Percentiles rank a stretch among this genome's conserved stretches.
Conservation (phyloP, 345 rosid species). For the thale cress (Arabidopsis thaliana) region DNA sequence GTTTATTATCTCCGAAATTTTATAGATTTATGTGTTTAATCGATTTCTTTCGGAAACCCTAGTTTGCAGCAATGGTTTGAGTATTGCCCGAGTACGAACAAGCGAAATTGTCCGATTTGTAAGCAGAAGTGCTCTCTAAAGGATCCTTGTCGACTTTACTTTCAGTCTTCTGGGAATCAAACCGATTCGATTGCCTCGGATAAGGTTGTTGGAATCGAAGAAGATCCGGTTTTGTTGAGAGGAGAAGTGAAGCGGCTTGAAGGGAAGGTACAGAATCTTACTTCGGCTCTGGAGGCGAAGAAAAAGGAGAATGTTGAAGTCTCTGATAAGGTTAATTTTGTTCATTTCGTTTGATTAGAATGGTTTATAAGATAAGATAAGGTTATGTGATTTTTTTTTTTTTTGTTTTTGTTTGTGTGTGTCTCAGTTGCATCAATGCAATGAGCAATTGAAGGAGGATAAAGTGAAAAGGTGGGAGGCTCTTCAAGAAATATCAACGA, state of each 20-base stretch:
- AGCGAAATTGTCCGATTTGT: conserved; percentile 86
- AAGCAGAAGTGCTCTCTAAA: conserved; percentile 66
- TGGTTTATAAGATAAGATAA: neutral
- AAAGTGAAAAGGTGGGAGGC: conserved; percentile 60
- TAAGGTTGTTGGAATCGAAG: conserved; percentile 46
- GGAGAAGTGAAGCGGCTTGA: conserved; percentile 66
- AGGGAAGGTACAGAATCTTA: conserved; percentile 60
- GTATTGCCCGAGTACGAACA: conserved; percentile 66
- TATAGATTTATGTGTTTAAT: neutral
- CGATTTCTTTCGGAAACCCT: conserved; percentile 27
- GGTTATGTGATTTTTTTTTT: neutral
- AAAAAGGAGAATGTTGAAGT: conserved; percentile 58
- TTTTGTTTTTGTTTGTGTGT: conserved; percentile 18
- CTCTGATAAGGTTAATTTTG: conserved; percentile 61
- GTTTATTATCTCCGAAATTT: neutral
- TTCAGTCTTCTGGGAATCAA: conserved; percentile 77
- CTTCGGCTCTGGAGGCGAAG: conserved; percentile 53
- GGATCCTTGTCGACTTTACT: conserved; percentile 71
- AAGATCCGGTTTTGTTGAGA: conserved; percentile 61
- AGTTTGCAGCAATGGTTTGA: conserved; percentile 99
- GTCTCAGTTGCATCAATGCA: conserved; percentile 60
- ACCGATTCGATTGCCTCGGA: conserved; percentile 45
- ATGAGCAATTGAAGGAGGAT: conserved; percentile 58
- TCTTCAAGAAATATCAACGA: conserved; percentile 53
- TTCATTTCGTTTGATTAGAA: neutral